Evolutionary conservation across 1,284 basidiomycete genomes (phyloP), one percentile per base, ranked within the genome.

Genomic region (Rhodotorula sp.): DNA sequence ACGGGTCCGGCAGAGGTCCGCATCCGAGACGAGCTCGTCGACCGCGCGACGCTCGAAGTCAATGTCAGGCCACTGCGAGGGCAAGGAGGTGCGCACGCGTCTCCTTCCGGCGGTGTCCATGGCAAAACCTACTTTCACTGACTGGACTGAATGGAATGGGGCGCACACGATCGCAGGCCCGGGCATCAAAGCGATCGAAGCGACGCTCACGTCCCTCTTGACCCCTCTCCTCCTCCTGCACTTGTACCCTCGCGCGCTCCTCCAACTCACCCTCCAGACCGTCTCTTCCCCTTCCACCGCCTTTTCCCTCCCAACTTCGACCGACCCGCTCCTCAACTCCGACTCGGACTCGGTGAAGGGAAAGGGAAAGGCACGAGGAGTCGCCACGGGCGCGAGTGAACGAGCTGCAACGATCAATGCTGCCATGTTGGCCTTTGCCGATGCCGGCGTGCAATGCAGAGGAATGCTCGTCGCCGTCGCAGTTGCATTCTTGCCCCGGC

Each of bases 181-280:
- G 16, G 71, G 80, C 0, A 80, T 80, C 7, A 80, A 82, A 74
- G 77, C 83, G 0, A 69, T 83, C n/a, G 79, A 81, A 49, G 76
- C 79, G 5, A 71, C 78, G 14, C 75, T 84, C 31, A 56, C 72
- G 48, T 77, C 74, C 20, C 78, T 83, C 54, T 80, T 83, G 65
- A 68, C 77, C 6, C 80, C 82, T 6, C 79, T 85, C 12, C 80
- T 86, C 56, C 76, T 82, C 48, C 80, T 85, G 26, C 76, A 83
- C 74, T 79, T 84, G 73, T 80, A 85, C 80, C 86, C 86, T 26
- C 81, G 85, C 67, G 83, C 85, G 16, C 81, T 87, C 73, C 82
- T 91, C 57, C 91, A 91, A 75, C 79, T 86, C 61, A 88, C 88
- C 26, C 86, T 87, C 65, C 89, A 86, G 79, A 82, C 82, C 23